Evolutionary conservation across 371 early-diverging fungal species (phyloP).

Genomic region (Mucor saturninus): DNA sequence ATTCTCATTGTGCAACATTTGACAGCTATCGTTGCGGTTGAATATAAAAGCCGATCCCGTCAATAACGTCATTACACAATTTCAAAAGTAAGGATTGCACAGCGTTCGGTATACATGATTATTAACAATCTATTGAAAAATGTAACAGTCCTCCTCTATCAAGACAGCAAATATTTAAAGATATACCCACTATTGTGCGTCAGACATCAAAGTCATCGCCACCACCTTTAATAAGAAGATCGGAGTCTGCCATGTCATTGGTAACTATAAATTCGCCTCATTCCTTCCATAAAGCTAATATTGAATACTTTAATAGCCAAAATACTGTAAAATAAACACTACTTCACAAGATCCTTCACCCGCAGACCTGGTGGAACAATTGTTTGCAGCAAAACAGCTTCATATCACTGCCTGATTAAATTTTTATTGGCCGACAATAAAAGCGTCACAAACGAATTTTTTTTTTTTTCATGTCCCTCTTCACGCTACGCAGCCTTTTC

Average conservation of each 20-base stretch:
- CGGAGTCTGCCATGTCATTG: constrained; percentile 4
- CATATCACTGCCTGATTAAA: neutral
- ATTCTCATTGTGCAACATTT: constrained; percentile 12
- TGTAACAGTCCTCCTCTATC: constrained; percentile 30
- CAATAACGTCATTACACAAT: constrained; percentile 5
- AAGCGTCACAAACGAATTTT: too few relatives aligned
- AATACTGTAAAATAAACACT: neutral
- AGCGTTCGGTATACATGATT: too few relatives aligned
- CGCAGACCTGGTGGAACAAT: constrained; percentile 71
- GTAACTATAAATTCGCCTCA: neutral
- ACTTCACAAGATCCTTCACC: constrained; percentile 65
- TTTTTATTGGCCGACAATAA: neutral
- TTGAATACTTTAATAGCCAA: neutral
- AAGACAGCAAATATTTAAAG: constrained; percentile 38
- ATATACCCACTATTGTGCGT: constrained; percentile 38
- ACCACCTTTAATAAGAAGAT: neutral
- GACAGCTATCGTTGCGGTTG: constrained; percentile 49
- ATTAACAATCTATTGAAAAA: too few relatives aligned
- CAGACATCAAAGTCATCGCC: constrained; percentile 17
- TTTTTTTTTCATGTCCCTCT: too few relatives aligned
- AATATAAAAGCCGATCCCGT: constrained; percentile 45
- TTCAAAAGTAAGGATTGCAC: constrained; percentile 43
- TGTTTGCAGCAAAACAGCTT: constrained; percentile 1
- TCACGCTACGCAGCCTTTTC: too few relatives aligned
- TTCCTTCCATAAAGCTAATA: neutral